Conservation (phyloP, 2,329 filamentous ascomycete genomes). For the Fusarium heterosporum region DNA sequence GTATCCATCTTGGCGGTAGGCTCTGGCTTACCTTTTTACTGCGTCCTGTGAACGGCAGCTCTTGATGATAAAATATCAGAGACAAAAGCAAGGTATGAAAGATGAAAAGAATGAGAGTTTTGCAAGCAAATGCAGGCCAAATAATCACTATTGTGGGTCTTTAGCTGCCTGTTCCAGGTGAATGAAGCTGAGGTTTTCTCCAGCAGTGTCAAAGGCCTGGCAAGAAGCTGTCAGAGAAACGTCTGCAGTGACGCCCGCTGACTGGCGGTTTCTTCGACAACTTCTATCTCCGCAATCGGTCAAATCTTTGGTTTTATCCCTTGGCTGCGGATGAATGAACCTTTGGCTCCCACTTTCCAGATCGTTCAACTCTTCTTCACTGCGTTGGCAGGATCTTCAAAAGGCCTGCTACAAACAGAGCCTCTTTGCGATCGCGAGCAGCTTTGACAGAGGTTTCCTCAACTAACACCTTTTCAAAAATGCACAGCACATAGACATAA, state of each 20-base stretch:
- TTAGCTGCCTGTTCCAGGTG: neutral
- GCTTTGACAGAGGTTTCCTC: slow-evolving; percentile 26
- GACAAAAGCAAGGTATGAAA: neutral
- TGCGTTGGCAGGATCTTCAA: slow-evolving; percentile 41
- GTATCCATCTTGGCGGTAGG: neutral
- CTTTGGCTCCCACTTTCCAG: slow-evolving; percentile 13
- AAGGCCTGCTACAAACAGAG: slow-evolving; percentile 42
- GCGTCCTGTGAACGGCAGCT: neutral
- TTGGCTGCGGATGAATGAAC: slow-evolving; percentile 6
- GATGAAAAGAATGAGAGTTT: neutral
- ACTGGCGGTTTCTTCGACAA: slow-evolving; percentile 2
- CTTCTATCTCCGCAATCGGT: neutral
- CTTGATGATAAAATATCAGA: slow-evolving; percentile 4
- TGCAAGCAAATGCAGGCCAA: neutral
- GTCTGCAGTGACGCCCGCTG: slow-evolving; percentile 11
- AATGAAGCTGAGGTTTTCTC: slow-evolving; percentile 8
- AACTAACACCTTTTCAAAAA: slow-evolving; percentile 2
- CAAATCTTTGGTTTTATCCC: neutral
- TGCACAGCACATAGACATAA: slow-evolving; percentile 9
- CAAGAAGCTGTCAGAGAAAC: slow-evolving; percentile 23
- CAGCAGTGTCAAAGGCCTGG: slow-evolving; percentile 37
- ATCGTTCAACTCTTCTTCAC: slow-evolving; percentile 29
- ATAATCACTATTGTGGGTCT: slow-evolving; percentile 10
- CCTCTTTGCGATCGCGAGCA: slow-evolving; percentile 41
- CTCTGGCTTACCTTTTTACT: slow-evolving; percentile 20